Base-by-base conservation (phyloP, 2,329 filamentous ascomycete species). In the Cladosporium sp. region DNA sequence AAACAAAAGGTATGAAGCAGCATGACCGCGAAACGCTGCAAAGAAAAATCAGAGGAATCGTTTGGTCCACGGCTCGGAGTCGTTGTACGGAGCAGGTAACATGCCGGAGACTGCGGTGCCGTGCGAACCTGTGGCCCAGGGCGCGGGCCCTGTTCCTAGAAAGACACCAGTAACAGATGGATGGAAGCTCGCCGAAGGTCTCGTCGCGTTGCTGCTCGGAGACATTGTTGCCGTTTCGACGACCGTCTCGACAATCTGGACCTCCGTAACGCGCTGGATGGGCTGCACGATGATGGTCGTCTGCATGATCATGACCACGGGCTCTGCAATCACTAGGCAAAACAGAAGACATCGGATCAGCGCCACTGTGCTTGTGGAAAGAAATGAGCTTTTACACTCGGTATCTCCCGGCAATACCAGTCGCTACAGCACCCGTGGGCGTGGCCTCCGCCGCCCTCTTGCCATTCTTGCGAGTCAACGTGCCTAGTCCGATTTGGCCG, bases 401-500 rank as follows among this genome's bases (percentile, higher is more conserved):
- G 59, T 71, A 62, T 49, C 71, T 66, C n/a, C 70, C 71, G 40
- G 71, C 71, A 63, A 72, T 68, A 65, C 70, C 70, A 28, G 69
- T 69, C n/a, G 66, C 61, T n/a, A 65, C 65, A 8, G 65, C 46
- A 4, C 29, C 33, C 31, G 64, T n/a, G n/a, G 56, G 33, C 23
- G 64, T 31, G 5, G 46, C 57, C 26, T 67, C 50, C 31, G 59
- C 33, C 31, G 59, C 28, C 29, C 64, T 56, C 56, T 63, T 52
- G 28, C 23, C 40, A 28, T 64, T 57, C 16, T 59, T 29, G 2
- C 12, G 5, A 58, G 66, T 65, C 40, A 71, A 52, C 0, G 70
- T 75, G 18, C 75, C 75, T 26, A 70, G 58, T 46, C 75, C 75
- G 44, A 77, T 74, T 2, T 35, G 18, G 23, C 75, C 75, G 16